These are phyloP conservation scores for Psilocybe tampanensis DNA, from an alignment of 768 basidiomycete species.

Conservation along the genomic window DNA sequence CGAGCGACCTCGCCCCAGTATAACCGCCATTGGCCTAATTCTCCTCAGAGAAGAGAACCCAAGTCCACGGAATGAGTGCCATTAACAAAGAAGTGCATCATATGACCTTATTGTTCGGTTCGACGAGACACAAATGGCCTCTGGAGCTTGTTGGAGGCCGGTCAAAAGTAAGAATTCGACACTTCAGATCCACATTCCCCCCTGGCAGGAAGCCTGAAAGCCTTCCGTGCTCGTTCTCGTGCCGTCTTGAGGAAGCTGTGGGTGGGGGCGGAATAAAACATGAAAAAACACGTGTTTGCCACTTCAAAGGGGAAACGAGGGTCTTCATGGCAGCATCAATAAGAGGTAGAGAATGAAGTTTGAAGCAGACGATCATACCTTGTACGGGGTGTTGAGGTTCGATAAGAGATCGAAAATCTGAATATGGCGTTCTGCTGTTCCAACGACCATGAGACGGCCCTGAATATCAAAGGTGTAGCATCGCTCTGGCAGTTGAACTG, in stretches of 20 bases:
- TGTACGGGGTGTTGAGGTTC: constrained; percentile 79
- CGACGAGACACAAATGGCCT: constrained; percentile 27
- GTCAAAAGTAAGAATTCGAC: constrained; percentile 25
- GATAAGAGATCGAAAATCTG: constrained; percentile 87
- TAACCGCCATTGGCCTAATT: too few species aligned
- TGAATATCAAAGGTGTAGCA: constrained; percentile 87
- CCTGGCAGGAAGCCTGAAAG: constrained; percentile 21
- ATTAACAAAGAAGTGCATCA: too few species aligned
- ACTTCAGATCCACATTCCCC: neutral
- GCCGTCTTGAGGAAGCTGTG: constrained; percentile 32
- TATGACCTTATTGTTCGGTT: too few species aligned
- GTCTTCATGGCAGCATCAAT: constrained; percentile 45
- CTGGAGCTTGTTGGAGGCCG: constrained; percentile 29
- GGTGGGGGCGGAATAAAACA: constrained; percentile 69
- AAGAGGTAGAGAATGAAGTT: neutral
- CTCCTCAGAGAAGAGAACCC: too few species aligned
- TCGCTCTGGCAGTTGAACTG: constrained; percentile 84
- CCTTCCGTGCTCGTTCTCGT: constrained; percentile 24
- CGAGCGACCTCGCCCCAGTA: too few species aligned
- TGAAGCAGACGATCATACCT: constrained; percentile 43
- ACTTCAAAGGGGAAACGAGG: constrained; percentile 85
- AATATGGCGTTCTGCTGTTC: constrained; percentile 90
- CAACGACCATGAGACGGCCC: constrained; percentile 86
- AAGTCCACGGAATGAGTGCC: too few species aligned
- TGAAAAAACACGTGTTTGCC: constrained; percentile 87